Conservation (phyloP, 2,329 filamentous ascomycete genomes). For the Scolecobasidium constrictum region DNA sequence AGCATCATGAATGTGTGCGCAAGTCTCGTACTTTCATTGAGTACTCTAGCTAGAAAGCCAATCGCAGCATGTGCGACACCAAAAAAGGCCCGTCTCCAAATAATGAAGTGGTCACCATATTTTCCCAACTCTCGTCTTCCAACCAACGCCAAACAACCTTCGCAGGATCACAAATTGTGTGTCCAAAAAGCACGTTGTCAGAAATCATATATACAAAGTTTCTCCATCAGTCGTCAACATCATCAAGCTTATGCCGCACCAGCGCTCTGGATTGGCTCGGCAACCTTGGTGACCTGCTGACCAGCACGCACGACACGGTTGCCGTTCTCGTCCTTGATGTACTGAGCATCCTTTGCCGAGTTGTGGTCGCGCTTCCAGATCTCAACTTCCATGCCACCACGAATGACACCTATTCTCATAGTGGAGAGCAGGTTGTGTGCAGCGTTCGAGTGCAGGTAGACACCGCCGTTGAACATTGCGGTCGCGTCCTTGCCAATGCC, state of each 20-base stretch:
- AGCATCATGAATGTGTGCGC: no score
- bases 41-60: no score
- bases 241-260: slow-evolving; percentile 55
- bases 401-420: slow-evolving; percentile 32
- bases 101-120: no score
- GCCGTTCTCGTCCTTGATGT: slow-evolving; percentile 70
- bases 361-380: slow-evolving; percentile 33
- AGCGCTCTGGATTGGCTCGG: slow-evolving; percentile 68
- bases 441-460: slow-evolving; percentile 31
- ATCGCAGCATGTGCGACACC: no score
- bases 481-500: slow-evolving; percentile 32
- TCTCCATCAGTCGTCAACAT: not conserved
- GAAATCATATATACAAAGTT: not conserved
- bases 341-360: slow-evolving; percentile 55
- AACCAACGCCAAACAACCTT: no score
- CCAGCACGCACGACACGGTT: slow-evolving; percentile 79
- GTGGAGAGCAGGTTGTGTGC: slow-evolving; percentile 32
- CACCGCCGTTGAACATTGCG: slow-evolving; percentile 33
- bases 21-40: no score
- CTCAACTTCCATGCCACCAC: slow-evolving; percentile 31
- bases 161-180: no score
- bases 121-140: no score
- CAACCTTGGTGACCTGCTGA: slow-evolving; percentile 72
- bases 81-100: no score
- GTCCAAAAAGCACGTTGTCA: no score